Base-by-base conservation (phyloP, 257 asterid genomes). In the Nicotiana undulata region DNA sequence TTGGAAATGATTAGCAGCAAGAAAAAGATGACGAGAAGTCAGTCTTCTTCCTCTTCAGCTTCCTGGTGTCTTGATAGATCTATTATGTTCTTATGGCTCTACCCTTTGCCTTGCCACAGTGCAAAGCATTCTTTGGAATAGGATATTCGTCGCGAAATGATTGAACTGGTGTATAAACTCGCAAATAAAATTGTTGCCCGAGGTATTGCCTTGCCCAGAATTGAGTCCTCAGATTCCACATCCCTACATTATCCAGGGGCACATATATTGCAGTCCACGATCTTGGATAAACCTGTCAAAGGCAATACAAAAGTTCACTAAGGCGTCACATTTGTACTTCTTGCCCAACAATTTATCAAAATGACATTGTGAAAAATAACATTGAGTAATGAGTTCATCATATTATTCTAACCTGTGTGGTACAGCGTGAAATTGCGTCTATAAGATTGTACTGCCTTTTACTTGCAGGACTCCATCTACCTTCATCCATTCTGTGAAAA, bases 171-270 rank as follows among this genome's bases (percentile, higher is more conserved):
- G 96, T 59, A 53, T 87, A 80, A 44, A 91, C 93, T 4, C 96
- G 92, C 16, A 91, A 86, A 85, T 92, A 92, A 7, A 85, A 72
- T 86, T 92, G 94, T 64, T 89, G 94, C 6, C 95, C 94, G 5
- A 91, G 92, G 83, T 91, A 92, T 32, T 86, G 92, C 34, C 91
- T 83, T 64, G 87, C 93, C 97, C 94, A 92, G 78, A 22, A 81
- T 86, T 92, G 90, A 6, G 67, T 82, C 83, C 97, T 89, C 9
- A 92, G 60, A 81, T 92, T 92, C 97, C 97, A 92, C 95, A 92
- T 90, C 74, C 94, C 97, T 24, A 83, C 91, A 63, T 92, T 92
- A 84, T 92, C 95, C 6, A 90, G 91, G 28, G 92, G 84, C 26
- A 86, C 81, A 29, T 86, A 92, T 7, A 90, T 34, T 22, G 93